phyloP scores from a whole-genome alignment of 1,284 basidiomycete species.

The Quambalaria eucalypti region DNA sequence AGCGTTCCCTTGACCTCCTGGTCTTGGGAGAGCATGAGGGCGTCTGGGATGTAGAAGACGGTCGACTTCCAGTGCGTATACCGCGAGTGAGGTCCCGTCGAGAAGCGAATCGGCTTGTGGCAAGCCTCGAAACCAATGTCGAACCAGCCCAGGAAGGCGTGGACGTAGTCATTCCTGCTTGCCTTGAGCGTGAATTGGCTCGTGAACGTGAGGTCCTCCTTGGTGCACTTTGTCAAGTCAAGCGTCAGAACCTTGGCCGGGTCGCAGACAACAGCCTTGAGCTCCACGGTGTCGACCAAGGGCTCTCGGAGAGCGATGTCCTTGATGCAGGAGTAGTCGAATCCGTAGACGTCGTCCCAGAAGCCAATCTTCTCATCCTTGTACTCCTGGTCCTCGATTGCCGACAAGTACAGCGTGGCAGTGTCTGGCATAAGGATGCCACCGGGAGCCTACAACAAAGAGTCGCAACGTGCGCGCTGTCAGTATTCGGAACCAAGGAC shows the following conservation, averaged over 20 bases:
- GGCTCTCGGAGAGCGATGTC: constrained; percentile 95
- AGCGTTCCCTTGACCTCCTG: constrained; percentile 36
- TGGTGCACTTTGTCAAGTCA: constrained; percentile 80
- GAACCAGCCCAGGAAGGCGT: constrained; percentile 99
- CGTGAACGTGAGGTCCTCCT: constrained; percentile 85
- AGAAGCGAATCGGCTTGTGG: constrained; percentile 76
- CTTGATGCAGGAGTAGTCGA: constrained; percentile 99
- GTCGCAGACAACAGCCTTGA: constrained; percentile 44
- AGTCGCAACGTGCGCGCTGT: neutral
- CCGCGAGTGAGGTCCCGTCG: constrained; percentile 42
- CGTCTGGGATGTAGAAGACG: constrained; percentile 45
- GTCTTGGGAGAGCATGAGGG: constrained; percentile 34
- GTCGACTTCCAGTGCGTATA: constrained; percentile 49
- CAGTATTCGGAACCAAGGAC: neutral
- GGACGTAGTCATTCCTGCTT: constrained; percentile 82
- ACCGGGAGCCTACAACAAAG: constrained; percentile 53
- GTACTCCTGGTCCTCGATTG: constrained; percentile 98
- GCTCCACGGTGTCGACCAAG: constrained; percentile 81
- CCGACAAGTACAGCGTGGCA: constrained; percentile 85
- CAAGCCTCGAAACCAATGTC: constrained; percentile 92
- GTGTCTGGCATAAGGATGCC: constrained; percentile 95
- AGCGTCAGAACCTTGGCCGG: constrained; percentile 52
- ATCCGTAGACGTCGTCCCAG: constrained; percentile 99
- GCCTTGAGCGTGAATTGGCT: constrained; percentile 71
- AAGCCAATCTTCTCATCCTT: constrained; percentile 94